Conservation (phyloP, 2,329 filamentous ascomycete species). For the Grosmannia clavigera region DNA sequence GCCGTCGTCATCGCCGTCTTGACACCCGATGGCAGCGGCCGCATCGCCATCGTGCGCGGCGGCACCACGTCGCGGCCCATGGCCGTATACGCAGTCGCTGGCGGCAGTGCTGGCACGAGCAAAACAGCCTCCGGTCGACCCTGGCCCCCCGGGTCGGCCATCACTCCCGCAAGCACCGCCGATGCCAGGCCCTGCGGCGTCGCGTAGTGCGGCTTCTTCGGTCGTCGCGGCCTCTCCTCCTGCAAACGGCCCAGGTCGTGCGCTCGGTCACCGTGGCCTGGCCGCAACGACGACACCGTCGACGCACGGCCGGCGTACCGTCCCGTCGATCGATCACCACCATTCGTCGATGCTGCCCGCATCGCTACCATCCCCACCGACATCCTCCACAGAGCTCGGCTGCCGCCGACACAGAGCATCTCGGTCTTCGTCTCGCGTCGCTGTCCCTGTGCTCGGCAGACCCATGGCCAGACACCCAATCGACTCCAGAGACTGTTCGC, state of each 20-base stretch:
- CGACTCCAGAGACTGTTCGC: no score
- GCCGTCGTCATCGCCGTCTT: not conserved
- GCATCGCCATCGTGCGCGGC: conserved; percentile 13
- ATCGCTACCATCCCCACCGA: no score
- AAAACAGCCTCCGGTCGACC: no score
- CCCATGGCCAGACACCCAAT: not conserved
- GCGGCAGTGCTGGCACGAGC: not conserved
- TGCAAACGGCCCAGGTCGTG: no score
- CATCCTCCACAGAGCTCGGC: not conserved
- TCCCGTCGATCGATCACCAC: not conserved
- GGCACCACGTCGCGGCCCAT: conserved; percentile 2
- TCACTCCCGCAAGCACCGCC: not conserved
- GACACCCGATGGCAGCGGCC: not conserved
- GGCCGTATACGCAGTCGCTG: not conserved
- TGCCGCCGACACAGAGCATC: not conserved
- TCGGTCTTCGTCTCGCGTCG: not conserved
- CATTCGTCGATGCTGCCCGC: not conserved
- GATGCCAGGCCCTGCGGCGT: not conserved
- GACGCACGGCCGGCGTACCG: no score
- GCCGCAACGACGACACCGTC: no score
- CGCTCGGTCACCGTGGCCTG: no score
- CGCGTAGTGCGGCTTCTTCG: no score
- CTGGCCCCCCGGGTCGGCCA: not conserved
- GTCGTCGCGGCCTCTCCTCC: no score
- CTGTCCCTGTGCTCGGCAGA: not conserved